Percentiles rank a stretch among this genome's conserved stretches.
These are phyloP conservation scores for Trichoderma aggressivum DNA, from an alignment of 2,329 filamentous ascomycete genomes.

Conservation along the genomic window DNA sequence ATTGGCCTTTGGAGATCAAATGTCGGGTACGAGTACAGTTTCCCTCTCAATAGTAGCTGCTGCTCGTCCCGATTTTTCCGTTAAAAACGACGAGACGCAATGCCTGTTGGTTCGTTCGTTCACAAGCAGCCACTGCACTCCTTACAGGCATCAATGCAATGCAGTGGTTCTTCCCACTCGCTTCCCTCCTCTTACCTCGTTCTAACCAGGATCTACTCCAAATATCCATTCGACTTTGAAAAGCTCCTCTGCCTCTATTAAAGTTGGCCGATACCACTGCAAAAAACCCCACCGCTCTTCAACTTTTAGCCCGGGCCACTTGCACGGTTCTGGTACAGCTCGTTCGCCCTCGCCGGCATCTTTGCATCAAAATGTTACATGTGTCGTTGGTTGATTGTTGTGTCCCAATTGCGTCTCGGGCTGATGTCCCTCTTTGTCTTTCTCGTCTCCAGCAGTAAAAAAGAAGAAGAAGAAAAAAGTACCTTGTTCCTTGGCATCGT, in stretches of 20 bases:
- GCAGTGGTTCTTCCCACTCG: background rate
- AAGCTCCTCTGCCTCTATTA: background rate
- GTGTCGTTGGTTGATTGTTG: background rate
- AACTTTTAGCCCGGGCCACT: background rate
- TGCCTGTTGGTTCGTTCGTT: background rate
- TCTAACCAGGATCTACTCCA: background rate
- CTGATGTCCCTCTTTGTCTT: background rate
- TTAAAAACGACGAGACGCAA: background rate
- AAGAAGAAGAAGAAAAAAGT: too few relatives aligned
- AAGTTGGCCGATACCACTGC: background rate
- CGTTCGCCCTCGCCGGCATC: background rate
- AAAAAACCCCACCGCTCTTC: background rate
- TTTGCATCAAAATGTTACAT: background rate
- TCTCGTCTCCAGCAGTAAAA: background rate
- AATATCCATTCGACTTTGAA: background rate
- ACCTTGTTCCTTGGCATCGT: background rate
- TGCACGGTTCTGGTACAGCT: background rate
- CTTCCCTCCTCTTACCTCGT: background rate
- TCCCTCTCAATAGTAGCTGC: background rate
- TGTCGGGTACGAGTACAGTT: background rate
- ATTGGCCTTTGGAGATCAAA: background rate
- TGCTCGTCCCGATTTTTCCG: background rate
- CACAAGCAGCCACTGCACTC: too few relatives aligned
- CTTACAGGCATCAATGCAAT: background rate
- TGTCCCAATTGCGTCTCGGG: background rate